Evolutionary conservation across 2,329 filamentous ascomycete genomes (phyloP).

Genomic region (Juglanconis sp.): DNA sequence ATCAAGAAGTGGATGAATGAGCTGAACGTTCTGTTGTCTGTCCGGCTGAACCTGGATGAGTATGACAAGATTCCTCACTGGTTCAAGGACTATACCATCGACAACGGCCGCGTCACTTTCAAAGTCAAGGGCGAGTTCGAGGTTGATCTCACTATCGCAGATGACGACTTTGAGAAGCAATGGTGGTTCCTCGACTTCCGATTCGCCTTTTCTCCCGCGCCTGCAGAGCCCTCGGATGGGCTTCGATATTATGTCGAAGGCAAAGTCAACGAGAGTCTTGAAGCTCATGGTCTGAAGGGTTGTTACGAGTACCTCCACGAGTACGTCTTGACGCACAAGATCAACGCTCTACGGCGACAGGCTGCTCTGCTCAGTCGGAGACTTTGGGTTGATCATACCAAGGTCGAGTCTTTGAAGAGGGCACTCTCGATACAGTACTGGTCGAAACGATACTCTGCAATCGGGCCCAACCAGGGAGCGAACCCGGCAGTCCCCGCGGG

Average conservation of each 20-base stretch:
- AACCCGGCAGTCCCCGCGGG: background rate
- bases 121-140: conserved; percentile 81
- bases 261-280: conserved; percentile 69
- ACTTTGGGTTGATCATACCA: conserved; percentile 75
- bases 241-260: conserved; percentile 66
- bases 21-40: conserved; percentile 77
- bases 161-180: conserved; percentile 77
- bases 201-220: conserved; percentile 72
- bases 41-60: conserved; percentile 82
- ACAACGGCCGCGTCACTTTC: conserved; percentile 88
- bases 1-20: conserved; percentile 73
- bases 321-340: conserved; percentile 84
- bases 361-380: conserved; percentile 65
- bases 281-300: conserved; percentile 67
- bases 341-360: conserved; percentile 77
- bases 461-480: conserved; percentile 37
- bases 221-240: conserved; percentile 56
- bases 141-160: conserved; percentile 84
- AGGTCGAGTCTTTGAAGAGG: conserved; percentile 75
- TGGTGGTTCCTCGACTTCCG: conserved; percentile 95
- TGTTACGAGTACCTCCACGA: conserved; percentile 88
- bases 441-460: conserved; percentile 56
- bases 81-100: conserved; percentile 74
- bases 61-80: conserved; percentile 70
- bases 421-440: conserved; percentile 90